These are phyloP conservation scores for Sporothrix euskadiensis DNA, from an alignment of 2,329 filamentous ascomycete species.

Conservation along the genomic window DNA sequence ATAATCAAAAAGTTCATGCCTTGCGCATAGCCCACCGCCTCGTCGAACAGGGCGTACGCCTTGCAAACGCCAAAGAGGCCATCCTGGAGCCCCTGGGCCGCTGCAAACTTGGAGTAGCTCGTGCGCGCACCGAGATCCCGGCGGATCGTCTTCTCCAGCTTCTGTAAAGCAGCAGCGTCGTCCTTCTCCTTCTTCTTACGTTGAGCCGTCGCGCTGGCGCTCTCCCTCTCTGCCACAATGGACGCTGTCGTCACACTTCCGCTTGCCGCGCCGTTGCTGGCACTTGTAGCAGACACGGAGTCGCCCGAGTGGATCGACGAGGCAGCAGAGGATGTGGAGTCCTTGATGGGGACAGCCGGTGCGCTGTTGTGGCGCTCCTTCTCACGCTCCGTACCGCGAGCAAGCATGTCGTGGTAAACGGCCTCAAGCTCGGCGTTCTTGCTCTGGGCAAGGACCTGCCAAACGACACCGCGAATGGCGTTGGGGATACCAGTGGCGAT, in stretches of 20 bases:
- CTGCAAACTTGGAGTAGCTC: conserved; percentile 94
- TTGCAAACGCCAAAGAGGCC: conserved; percentile 95
- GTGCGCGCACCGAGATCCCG: conserved; percentile 89
- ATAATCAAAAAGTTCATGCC: conserved; percentile 99
- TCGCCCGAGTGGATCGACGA: conserved; percentile 81
- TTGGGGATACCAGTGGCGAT: conserved; percentile 93
- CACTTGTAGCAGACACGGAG: conserved; percentile 48
- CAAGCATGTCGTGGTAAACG: conserved; percentile 80
- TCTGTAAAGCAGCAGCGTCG: conserved; percentile 70
- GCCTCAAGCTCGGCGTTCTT: conserved; percentile 87
- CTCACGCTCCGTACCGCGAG: conserved; percentile 79
- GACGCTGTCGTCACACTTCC: conserved; percentile 8
- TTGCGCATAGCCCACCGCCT: conserved; percentile 92
- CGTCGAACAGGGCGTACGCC: conserved; percentile 93
- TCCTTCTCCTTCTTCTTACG: conserved; percentile 78
- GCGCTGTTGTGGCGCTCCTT: conserved; percentile 61
- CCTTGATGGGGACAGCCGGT: conserved; percentile 59
- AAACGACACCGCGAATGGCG: conserved; percentile 95
- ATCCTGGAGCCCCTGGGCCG: conserved; percentile 87
- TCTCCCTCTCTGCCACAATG: conserved; percentile 52
- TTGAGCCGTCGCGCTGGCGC: conserved; percentile 65
- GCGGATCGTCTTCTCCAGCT: conserved; percentile 87
- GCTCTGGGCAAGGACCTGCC: conserved; percentile 95
- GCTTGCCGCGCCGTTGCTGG: conserved; percentile 39
- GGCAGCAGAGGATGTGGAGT: conserved; percentile 69